Evolutionary conservation across 345 rosid species (phyloP), one percentile per base, ranked within the genome.

Genomic region (Sisymbrium irio): DNA sequence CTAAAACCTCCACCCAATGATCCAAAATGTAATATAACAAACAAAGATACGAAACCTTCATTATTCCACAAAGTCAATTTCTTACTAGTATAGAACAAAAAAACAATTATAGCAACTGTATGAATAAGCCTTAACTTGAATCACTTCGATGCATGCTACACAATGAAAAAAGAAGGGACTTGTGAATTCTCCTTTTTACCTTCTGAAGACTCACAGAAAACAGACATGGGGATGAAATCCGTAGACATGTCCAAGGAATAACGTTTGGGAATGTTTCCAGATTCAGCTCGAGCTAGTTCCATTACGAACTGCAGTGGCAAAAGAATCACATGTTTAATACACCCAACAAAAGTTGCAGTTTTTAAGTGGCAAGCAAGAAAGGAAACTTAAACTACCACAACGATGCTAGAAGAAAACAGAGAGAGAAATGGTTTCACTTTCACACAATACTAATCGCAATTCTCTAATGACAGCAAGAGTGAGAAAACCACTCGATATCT

Each of bases 191-290:
- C 61, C 61, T 50, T 75, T 32, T 32, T 76, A 91, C 98, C 96
- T 67, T 85, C 83, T 35, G 87, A 45, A 75, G 94, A 65, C 71
- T 88, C 90, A 1, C 86, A 71, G 76, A 91, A 89, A 63, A 79
- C 90, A 63, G 80, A 78, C 96, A 89, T 86, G 3, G 96, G 94
- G 57, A 85, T 74, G 33, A 89, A 79, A 64, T 86, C 94, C 60
- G 79, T 83, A 62, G 96, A 84, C 89, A 89, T 89, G 39, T 89
- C 98, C 89, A 93, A 76, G 4, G 87, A 67, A 72, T 83, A 93
- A 39, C 82, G 75, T 72, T 79, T 89, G 32, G 92, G 97, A 64
- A 74, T 78, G 69, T 84, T 77, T 47, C 88, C 91, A 73, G 84
- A 81, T 74, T 88, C 97, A 67, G 81, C 70, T 75, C 84, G 82